Base-by-base conservation (phyloP, 495 filamentous ascomycete genomes). In the Penicillium flavigenum region DNA sequence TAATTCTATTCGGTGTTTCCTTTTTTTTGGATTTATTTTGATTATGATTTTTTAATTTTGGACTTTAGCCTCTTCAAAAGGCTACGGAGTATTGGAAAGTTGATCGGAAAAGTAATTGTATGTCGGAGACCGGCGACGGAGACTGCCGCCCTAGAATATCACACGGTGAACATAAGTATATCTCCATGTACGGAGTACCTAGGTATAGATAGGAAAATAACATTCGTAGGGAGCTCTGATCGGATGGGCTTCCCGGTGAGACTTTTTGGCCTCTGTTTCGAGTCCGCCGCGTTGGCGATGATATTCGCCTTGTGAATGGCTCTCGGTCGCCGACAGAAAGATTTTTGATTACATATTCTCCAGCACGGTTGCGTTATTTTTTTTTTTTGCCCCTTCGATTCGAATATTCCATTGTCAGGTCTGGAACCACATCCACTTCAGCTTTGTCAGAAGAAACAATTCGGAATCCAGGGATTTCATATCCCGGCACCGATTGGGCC, bases 241-340 rank as follows among this genome's bases (percentile, higher is more conserved):
- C 51, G 51, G 51, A 53, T 8, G 27, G 9, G 19, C 49, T 51
- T 17, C 7, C 47, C 55, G 55, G 55, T 57, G 46, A 50, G 45
- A 34, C 10, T 24, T 29, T 51, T 36, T 3, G 47, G 57, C 26
- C 27, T 31, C 10, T 32, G 58, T 53, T 52, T 64, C 62, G 44
- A 60, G 47, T 56, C 59, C 56, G 60, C 56, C 59, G 60, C 38
- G 44, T 63, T 68, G 52, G 14, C 41, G 45, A 66, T 57, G 26
- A 36, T 22, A 38, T 54, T 22, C 55, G 51, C 34, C 1, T 36
- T 61, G 44, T 69, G 66, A 68, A 65, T 68, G 65, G 63, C 55
- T 43, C 49, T 65, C 56, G 27, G 41, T 44, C 65, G 65, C 65
- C 65, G 56, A 64, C 36, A 29, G 46, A 26, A 22, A 22, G 50